Percentiles rank a stretch among this genome's conserved stretches.
These are phyloP conservation scores for Acacia concinna DNA, from an alignment of 331 rosid genomes.

Conservation along the genomic window DNA sequence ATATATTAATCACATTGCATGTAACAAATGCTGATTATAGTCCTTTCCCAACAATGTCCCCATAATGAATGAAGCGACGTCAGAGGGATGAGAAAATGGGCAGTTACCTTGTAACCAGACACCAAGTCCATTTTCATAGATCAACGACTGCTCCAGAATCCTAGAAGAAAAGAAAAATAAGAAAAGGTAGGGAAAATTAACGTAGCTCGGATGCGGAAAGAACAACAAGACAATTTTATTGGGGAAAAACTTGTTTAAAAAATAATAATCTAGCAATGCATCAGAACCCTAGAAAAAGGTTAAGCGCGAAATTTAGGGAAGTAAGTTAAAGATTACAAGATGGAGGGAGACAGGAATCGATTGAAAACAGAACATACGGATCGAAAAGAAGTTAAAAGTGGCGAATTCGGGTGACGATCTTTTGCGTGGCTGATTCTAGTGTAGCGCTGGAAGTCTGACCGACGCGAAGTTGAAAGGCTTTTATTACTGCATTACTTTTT, in stretches of 20 bases:
- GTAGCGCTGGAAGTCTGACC: conserved; percentile 3
- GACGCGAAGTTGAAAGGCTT: neutral
- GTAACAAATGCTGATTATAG: neutral
- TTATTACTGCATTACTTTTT: neutral
- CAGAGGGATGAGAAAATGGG: neutral
- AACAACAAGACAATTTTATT: conserved; percentile 16
- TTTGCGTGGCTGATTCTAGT: neutral
- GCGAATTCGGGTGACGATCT: neutral
- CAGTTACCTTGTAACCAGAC: conserved; percentile 83
- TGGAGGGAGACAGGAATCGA: neutral
- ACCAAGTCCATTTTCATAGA: conserved; percentile 77
- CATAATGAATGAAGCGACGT: neutral
- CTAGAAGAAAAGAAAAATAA: neutral
- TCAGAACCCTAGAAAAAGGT: conserved; percentile 33
- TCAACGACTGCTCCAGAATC: conserved; percentile 30
- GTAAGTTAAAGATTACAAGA: neutral
- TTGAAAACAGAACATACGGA: neutral
- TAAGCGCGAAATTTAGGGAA: neutral
- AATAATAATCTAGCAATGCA: neutral
- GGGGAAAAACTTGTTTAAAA: neutral
- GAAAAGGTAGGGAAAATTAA: neutral
- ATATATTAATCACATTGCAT: neutral
- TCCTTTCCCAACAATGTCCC: neutral
- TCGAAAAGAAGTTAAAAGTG: neutral
- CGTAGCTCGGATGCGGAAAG: no score